These are phyloP conservation scores for Taphrina confusa DNA, from an alignment of 1,139 yeast species.

Conservation along the genomic window DNA sequence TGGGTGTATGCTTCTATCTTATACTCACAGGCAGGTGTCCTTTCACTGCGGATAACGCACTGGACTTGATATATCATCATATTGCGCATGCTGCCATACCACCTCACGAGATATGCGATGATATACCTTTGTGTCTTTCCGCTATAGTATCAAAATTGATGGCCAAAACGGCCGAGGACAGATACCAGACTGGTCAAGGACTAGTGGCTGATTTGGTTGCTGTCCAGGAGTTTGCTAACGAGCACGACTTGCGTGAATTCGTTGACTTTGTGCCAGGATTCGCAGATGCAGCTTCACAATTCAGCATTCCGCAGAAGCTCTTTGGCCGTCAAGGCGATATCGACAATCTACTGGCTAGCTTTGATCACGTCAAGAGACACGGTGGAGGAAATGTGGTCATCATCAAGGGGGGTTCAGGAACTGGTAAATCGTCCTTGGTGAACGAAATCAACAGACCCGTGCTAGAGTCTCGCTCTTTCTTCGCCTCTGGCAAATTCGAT, in stretches of 20 bases:
- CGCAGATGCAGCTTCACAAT: constrained; percentile 28
- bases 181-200: constrained; percentile 30
- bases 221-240: neutral
- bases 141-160: constrained; percentile 21
- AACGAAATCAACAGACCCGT: constrained; percentile 31
- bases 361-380: constrained; percentile 12
- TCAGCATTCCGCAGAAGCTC: constrained; percentile 22
- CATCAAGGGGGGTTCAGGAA: constrained; percentile 33
- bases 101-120: constrained; percentile 3
- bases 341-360: constrained; percentile 5
- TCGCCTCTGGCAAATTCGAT: constrained; percentile 31
- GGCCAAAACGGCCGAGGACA: constrained; percentile 32
- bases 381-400: constrained; percentile 26
- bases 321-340: constrained; percentile 29
- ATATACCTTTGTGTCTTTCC: constrained; percentile 15
- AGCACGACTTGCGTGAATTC: neutral
- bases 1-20: constrained; percentile 24
- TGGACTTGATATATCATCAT: constrained; percentile 28
- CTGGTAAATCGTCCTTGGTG: constrained; percentile 31
- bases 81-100: constrained; percentile 22
- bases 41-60: constrained; percentile 21
- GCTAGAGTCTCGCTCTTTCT: constrained; percentile 23
- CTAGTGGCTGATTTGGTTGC: constrained; percentile 15
- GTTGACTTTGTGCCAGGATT: constrained; percentile 17
- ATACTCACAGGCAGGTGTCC: constrained; percentile 30